Percentiles rank a stretch among this genome's conserved stretches.
These are phyloP conservation scores for Beauveria varroae DNA, from an alignment of 2,329 filamentous ascomycete genomes.

Conservation along the genomic window DNA sequence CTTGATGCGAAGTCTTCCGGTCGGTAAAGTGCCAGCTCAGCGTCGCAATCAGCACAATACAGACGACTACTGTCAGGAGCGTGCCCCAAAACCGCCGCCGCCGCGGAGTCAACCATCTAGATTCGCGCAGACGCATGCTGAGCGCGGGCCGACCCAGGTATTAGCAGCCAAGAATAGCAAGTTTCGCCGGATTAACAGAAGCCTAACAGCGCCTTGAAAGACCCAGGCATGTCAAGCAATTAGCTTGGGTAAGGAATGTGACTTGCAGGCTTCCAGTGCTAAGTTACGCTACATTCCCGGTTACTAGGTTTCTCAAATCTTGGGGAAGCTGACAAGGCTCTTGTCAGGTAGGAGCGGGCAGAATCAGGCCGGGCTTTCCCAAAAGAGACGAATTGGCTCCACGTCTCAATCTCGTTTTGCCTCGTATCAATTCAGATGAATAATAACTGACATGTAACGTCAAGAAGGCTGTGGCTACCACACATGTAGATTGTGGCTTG, in stretches of 20 bases:
- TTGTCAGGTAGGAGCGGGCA: not conserved
- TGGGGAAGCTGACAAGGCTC: too few relatives aligned
- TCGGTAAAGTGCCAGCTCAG: not conserved
- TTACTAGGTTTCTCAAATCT: too few relatives aligned
- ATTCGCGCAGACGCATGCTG: not conserved
- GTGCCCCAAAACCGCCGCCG: not conserved
- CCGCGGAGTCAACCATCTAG: not conserved
- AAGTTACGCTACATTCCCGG: too few relatives aligned
- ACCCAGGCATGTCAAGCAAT: too few relatives aligned
- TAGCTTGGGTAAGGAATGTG: too few relatives aligned
- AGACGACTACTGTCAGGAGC: not conserved
- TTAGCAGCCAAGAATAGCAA: not conserved
- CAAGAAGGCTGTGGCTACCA: not conserved
- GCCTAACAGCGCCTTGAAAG: not conserved
- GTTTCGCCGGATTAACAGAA: not conserved
- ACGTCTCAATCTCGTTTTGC: not conserved
- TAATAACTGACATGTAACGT: not conserved
- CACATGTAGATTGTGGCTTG: not conserved
- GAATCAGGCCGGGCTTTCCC: not conserved
- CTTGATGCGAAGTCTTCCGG: not conserved
- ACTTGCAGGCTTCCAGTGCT: too few relatives aligned
- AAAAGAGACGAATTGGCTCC: not conserved
- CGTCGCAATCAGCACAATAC: not conserved
- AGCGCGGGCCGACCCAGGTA: not conserved
- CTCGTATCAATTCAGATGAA: not conserved